Evolutionary conservation across 176 grass and related monocot genomes (phyloP), one percentile per base, ranked within the genome.

Genomic region (Panicum miliaceum): DNA sequence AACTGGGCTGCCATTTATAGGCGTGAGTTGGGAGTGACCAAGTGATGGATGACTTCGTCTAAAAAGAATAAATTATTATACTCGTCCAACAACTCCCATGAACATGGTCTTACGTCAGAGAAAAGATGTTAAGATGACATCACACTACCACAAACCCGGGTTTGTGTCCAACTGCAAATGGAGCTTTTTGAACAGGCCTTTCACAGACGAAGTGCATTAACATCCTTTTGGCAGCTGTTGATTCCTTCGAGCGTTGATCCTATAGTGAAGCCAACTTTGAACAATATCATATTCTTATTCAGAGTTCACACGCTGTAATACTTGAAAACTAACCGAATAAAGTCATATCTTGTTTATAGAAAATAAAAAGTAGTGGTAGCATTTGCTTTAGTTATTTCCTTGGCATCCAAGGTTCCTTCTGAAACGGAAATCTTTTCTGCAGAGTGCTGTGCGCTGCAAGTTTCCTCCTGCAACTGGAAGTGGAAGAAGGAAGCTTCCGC

Each of bases 331-430:
- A 20, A 25, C 38, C 11, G 38, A 13, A 6, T 25, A 45, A 70
- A 14, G 40, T 23, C 22, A 7, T 25, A 43, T n/a, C 4, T 69
- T 69, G 4, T 23, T 7, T 70, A 6, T 23, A 42, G 8, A 69
- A 69, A 69, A 68, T 3, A 19, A 41, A 40, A 41, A 43, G 38
- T 23, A 1, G 37, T 20, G 0, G 8, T 5, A n/a, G 25, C 77
- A 65, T 76, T n/a, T 79, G 16, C 75, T 67, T 64, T 64, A n/a
- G 11, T 52, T 50, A 47, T 29, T 79, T 72, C 66, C 84, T 50
- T 79, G 84, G 11, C 63, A 62, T 16, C 63, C 79, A 87, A 62
- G 71, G 57, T 70, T 61, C 63, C 6, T 82, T 73, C 71, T 73
- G 71, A 52, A 73, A 73, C 26, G 6, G 69, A 9, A 48, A 26